Evolutionary conservation across 805 yeast genomes (phyloP), one percentile per base, ranked within the genome.

Genomic region (Yamadazyma sp.): DNA sequence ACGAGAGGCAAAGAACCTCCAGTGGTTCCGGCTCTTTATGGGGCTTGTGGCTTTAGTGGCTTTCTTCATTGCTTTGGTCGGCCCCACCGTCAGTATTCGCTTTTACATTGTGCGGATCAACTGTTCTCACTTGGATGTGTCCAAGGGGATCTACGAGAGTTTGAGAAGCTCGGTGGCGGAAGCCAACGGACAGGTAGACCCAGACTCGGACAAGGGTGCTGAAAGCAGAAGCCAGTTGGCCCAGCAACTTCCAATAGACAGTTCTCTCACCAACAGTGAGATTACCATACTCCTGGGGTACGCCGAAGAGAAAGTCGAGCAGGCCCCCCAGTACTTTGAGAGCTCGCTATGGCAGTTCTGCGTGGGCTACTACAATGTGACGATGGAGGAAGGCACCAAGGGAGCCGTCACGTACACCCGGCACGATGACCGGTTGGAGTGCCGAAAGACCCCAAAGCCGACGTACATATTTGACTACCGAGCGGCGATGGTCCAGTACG

Each of bases 71-170:
- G 36, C 55, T 5, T 41, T 62, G 28, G 41, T 60, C 9, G 57
- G 62, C 3, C 70, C 70, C 3, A 29, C 52, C 3, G 19, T 48
- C 9, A 37, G 53, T 15, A 37, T 35, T 6, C 28, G 37, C 2
- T 45, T 52, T 15, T 59, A 55, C 44, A 50, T 70, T 7, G 60
- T 66, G 5, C 49, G 67, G 26, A 57, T 80, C 25, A 70, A 72
- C 47, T 76, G 79, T 41, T 65, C 73, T 3, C 80, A 74, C 46
- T 54, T 70, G 5, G 78, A 76, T 42, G 73, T 80, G 13, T 70
- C 80, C 1, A 48, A 58, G 13, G 85, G 84, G 1, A 54, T 80
- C 6, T 78, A 75, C 47, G 53, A 65, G 16, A 61, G 72, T 4
- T 54, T 75, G 37, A 54, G 75, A 31, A 50, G 46, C 13, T 52